These are phyloP conservation scores for Pezicula neosporulosa DNA, from an alignment of 2,329 filamentous ascomycete genomes.

Conservation along the genomic window DNA sequence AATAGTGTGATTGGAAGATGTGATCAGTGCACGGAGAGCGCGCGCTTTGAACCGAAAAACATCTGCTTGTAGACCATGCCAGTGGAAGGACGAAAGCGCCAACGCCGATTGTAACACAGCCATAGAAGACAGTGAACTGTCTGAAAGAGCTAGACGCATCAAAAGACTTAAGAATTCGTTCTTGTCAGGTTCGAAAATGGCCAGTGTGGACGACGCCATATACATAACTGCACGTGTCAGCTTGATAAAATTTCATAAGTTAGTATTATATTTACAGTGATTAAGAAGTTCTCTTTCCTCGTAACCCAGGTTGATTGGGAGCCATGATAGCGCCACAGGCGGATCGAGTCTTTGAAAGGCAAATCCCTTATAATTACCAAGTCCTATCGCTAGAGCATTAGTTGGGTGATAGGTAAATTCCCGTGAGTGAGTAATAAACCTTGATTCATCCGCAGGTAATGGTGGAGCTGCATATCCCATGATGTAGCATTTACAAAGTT, in stretches of 20 bases:
- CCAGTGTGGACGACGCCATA: slow-evolving; percentile 15
- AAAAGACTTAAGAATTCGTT: slow-evolving; percentile 17
- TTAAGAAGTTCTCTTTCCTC: slow-evolving; percentile 17
- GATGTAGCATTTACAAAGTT: slow-evolving; percentile 19
- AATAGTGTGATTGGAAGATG: slow-evolving; percentile 12
- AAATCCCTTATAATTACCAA: slow-evolving; percentile 12
- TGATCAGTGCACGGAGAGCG: slow-evolving; percentile 17
- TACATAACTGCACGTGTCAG: slow-evolving; percentile 15
- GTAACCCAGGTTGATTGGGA: slow-evolving; percentile 13
- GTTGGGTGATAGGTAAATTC: slow-evolving; percentile 12
- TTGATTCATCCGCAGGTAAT: slow-evolving; percentile 19
- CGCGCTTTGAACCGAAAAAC: slow-evolving; percentile 17
- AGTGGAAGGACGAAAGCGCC: slow-evolving; percentile 18
- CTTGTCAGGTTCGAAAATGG: slow-evolving; percentile 18
- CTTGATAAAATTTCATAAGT: slow-evolving; percentile 8
- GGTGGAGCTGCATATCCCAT: slow-evolving; percentile 21
- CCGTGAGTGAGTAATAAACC: slow-evolving; percentile 14
- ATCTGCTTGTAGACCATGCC: slow-evolving; percentile 16
- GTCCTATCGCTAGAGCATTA: slow-evolving; percentile 15
- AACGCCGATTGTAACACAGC: slow-evolving; percentile 19
- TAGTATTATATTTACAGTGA: slow-evolving; percentile 14
- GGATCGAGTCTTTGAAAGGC: slow-evolving; percentile 15
- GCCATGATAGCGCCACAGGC: slow-evolving; percentile 15
- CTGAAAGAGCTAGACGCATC: slow-evolving; percentile 17
- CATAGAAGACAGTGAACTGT: slow-evolving; percentile 16